Base-by-base conservation (phyloP, 176 grass and related monocot genomes). In the barley (Hordeum vulgare) region DNA sequence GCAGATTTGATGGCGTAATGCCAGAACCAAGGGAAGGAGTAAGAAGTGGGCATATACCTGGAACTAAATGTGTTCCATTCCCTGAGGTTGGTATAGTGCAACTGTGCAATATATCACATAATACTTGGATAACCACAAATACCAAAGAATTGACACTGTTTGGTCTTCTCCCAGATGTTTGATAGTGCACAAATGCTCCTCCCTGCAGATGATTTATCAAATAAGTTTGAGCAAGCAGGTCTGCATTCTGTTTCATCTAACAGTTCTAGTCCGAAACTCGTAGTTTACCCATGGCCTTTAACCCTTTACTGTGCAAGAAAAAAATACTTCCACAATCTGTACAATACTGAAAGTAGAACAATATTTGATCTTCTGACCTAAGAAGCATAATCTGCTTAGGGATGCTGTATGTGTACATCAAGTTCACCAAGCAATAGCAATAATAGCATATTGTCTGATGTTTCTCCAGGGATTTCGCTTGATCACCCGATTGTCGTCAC, bases 41-140 rank as follows among this genome's bases (percentile, higher is more conserved):
- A 81, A 90, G 87, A 81, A 98, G 96, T 85, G 96, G 96, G 24
- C 96, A 98, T 83, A 91, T 95, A 71, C 93, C 91, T 35, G 89
- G 85, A 89, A 85, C 86, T 78, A 90, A 85, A 90, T 90, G 96
- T 75, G 74, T 98, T 85, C 89, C 96, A 65, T 98, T 93, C 60
- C 85, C 83, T 39, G 76, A 90, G 89, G 96, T 98, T 42, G 57
- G 80, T 81, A 41, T 24, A 74, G 53, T 73, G 51, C 14, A 87
- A 76, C 61, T 69, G 54, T 64, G 58, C 41, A 71, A 11, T 76
- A 24, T 66, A 59, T 66, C 11, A 84, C 6, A 72, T 70, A 78
- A 33, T 89, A 66, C 11, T 69, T 79, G 51, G 69, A 73, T 81
- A 73, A 25, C 41, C 66, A 78, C 27, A 33, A 60, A 82, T 58